Conservation (phyloP, 441 rosid genomes). For the Raphanus hybrid region DNA sequence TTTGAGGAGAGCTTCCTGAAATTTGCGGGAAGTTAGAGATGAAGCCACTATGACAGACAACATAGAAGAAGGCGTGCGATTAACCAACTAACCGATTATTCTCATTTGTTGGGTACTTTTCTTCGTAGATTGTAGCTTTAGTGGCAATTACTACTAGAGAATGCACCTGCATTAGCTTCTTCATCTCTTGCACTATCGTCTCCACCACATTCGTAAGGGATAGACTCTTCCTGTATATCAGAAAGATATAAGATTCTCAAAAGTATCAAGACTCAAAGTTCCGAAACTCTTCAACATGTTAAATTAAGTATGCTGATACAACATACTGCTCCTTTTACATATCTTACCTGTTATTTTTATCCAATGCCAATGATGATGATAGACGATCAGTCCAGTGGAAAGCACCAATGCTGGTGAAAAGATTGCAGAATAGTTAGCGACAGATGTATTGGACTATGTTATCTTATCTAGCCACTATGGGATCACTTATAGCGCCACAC, state of each 20-base stretch:
- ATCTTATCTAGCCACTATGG: constrained; percentile 19
- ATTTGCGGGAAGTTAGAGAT: constrained; percentile 33
- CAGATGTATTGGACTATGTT: constrained; percentile 6
- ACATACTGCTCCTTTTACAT: background rate
- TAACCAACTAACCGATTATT: constrained; percentile 48
- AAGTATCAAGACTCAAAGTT: background rate
- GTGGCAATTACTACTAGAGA: constrained; percentile 74
- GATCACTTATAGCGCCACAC: constrained; percentile 10
- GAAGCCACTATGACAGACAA: constrained; percentile 19
- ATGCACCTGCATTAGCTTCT: constrained; percentile 65
- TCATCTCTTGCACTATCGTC: constrained; percentile 71
- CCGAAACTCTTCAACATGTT: background rate
- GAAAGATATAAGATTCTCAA: background rate
- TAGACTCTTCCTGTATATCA: constrained; percentile 60
- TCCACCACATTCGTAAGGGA: constrained; percentile 68
- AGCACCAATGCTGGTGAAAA: constrained; percentile 73
- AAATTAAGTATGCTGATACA: background rate
- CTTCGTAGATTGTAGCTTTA: constrained; percentile 60
- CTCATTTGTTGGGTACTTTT: constrained; percentile 45
- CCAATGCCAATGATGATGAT: constrained; percentile 50
- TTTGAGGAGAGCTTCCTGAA: constrained; percentile 44
- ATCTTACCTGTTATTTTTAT: constrained; percentile 57
- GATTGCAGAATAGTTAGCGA: constrained; percentile 21
- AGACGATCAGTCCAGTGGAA: constrained; percentile 91
- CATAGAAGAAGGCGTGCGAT: constrained; percentile 15